Percentiles rank a stretch among this genome's conserved stretches.
These are phyloP conservation scores for Boletales sp. DNA, from an alignment of 768 basidiomycete genomes.

Conservation along the genomic window DNA sequence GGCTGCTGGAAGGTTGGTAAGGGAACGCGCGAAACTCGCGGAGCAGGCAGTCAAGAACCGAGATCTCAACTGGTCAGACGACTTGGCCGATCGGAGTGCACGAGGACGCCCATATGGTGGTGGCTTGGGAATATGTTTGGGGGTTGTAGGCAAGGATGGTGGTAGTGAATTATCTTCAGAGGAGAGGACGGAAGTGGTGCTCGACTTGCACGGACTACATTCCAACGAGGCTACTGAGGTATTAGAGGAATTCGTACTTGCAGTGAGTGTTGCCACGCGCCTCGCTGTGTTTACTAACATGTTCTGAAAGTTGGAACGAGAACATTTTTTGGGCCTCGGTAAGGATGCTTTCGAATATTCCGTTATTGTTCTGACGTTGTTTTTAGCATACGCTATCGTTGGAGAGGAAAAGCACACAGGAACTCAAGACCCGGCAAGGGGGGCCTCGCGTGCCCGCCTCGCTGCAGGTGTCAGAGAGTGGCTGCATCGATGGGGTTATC, in stretches of 20 bases:
- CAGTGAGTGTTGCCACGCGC: constrained; percentile 49
- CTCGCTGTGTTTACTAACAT: constrained; percentile 10
- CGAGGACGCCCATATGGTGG: constrained; percentile 76
- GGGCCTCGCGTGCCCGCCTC: constrained; percentile 78
- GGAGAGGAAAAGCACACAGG: constrained; percentile 97
- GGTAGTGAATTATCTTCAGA: constrained; percentile 66
- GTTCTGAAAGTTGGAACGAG: constrained; percentile 66
- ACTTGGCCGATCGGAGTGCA: constrained; percentile 70
- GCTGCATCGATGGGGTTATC: constrained; percentile 93
- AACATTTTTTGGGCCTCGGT: constrained; percentile 87
- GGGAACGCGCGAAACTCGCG: constrained; percentile 71
- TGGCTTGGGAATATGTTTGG: constrained; percentile 82
- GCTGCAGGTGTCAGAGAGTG: constrained; percentile 87
- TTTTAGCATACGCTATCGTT: constrained; percentile 78
- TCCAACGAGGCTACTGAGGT: constrained; percentile 91
- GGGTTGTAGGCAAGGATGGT: constrained; percentile 63
- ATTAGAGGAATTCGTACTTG: constrained; percentile 81
- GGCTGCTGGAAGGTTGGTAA: constrained; percentile 81
- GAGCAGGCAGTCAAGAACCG: constrained; percentile 72
- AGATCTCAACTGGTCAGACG: constrained; percentile 78
- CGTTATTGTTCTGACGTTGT: constrained; percentile 5
- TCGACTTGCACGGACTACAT: constrained; percentile 94
- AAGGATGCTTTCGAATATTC: constrained; percentile 22
- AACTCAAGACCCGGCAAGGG: constrained; percentile 78
- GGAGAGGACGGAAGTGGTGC: constrained; percentile 82